These are phyloP conservation scores for Fusarium multiceps DNA, from an alignment of 2,329 filamentous ascomycete genomes.

Conservation along the genomic window DNA sequence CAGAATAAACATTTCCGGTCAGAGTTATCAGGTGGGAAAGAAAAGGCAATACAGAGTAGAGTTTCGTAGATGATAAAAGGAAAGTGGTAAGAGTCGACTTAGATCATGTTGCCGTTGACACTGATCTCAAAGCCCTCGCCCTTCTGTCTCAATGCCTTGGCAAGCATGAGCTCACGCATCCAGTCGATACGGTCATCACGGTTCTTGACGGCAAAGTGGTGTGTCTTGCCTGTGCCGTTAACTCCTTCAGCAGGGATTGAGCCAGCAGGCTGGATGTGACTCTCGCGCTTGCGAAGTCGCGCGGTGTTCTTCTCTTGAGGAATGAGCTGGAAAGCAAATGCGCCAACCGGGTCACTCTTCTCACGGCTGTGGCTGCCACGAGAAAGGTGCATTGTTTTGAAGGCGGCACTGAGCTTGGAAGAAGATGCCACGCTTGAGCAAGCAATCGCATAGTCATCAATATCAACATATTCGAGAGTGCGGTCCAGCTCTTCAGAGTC, in stretches of 20 bases:
- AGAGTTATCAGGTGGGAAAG: conserved; percentile 4
- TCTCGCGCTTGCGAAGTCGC: conserved; percentile 65
- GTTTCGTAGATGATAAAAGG: conserved; percentile 8
- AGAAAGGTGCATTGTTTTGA: conserved; percentile 80
- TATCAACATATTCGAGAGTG: conserved; percentile 83
- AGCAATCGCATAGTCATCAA: conserved; percentile 88
- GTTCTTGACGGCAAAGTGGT: conserved; percentile 91
- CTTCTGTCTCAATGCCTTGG: conserved; percentile 87
- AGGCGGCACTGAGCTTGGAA: conserved; percentile 86
- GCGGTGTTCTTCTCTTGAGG: conserved; percentile 71
- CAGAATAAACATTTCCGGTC: conserved; percentile 1
- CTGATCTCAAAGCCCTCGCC: conserved; percentile 84
- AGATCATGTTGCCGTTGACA: conserved; percentile 83
- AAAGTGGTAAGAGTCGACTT: conserved; percentile 17
- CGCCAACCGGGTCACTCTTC: conserved; percentile 69
- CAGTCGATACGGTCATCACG: conserved; percentile 95
- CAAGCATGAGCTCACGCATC: conserved; percentile 94
- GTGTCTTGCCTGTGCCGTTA: conserved; percentile 80
- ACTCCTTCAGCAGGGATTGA: conserved; percentile 56
- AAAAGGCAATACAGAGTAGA: conserved; percentile 19
- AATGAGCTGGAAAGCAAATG: conserved; percentile 88
- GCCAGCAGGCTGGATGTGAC: conserved; percentile 53
- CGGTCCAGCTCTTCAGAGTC: conserved; percentile 63
- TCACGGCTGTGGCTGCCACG: conserved; percentile 60
- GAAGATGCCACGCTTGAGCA: conserved; percentile 81